These are phyloP conservation scores for Mucor piriformis DNA, from an alignment of 371 early-diverging fungal genomes.

Conservation along the genomic window DNA sequence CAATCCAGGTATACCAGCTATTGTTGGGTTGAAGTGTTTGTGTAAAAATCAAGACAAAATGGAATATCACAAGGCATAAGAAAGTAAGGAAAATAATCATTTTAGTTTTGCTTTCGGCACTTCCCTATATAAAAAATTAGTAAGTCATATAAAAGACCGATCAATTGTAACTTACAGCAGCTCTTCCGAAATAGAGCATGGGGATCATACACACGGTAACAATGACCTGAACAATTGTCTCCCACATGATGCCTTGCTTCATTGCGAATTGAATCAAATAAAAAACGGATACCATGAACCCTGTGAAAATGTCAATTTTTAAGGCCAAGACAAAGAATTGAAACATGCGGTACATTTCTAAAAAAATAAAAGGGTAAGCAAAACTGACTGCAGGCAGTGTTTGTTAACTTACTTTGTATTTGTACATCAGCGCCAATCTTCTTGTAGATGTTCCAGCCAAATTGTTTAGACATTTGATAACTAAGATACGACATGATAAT, in stretches of 20 bases:
- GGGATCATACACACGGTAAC: conserved; percentile 48
- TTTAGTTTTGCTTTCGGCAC: conserved; percentile 26
- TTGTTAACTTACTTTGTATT: conserved; percentile 26
- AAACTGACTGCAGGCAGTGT: background rate
- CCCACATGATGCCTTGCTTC: conserved; percentile 26
- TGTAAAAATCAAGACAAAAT: conserved; percentile 34
- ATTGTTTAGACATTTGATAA: conserved; percentile 39
- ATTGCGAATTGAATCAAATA: conserved; percentile 47
- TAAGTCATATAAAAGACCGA: background rate
- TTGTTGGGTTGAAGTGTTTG: conserved; percentile 32
- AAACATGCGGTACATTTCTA: conserved; percentile 52
- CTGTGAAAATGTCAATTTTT: conserved; percentile 52
- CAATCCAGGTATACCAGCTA: conserved; percentile 43
- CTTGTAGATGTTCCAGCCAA: conserved; percentile 46
- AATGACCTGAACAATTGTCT: conserved; percentile 36
- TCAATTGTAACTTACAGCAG: conserved; percentile 36
- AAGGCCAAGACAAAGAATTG: conserved; percentile 54
- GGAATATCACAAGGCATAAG: conserved; percentile 23
- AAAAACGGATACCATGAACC: conserved; percentile 49
- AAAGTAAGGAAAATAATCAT: conserved; percentile 32
- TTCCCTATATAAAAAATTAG: conserved; percentile 17
- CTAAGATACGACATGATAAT: conserved; percentile 34
- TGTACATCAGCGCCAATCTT: conserved; percentile 41
- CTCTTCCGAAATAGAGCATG: conserved; percentile 46
- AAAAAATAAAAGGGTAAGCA: background rate